These are phyloP conservation scores for Podospora didyma DNA, from an alignment of 495 filamentous ascomycete genomes.

Conservation along the genomic window DNA sequence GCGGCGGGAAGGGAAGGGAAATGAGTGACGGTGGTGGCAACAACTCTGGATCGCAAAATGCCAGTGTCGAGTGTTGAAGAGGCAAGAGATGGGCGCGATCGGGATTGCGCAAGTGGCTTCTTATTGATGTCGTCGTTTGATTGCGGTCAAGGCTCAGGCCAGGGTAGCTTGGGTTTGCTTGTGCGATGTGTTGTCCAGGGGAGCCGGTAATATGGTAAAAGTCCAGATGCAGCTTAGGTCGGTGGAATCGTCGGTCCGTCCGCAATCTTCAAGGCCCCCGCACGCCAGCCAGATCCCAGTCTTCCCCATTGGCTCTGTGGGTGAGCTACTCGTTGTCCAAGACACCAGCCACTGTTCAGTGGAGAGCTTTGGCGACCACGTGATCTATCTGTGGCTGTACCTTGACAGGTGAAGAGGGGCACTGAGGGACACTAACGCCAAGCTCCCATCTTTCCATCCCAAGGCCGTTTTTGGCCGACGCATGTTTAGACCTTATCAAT, in stretches of 20 bases:
- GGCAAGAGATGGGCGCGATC: not conserved
- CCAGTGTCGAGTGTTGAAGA: not conserved
- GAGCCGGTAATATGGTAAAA: constrained; percentile 15
- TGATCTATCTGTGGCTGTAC: no score
- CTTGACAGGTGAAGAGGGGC: not conserved
- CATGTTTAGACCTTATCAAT: constrained; percentile 12
- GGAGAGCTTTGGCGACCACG: not conserved
- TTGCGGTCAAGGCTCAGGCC: constrained; percentile 4
- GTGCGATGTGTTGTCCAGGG: constrained; percentile 12
- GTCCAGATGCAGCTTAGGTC: constrained; percentile 5
- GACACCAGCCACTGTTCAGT: not conserved
- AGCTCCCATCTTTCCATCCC: not conserved
- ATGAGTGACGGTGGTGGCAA: not conserved
- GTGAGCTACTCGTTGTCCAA: no score
- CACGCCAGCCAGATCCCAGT: no score
- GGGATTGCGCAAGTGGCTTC: not conserved
- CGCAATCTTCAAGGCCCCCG: no score
- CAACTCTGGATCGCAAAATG: not conserved
- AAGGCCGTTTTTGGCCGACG: constrained; percentile 3
- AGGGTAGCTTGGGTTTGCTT: not conserved
- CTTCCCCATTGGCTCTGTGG: no score
- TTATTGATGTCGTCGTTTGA: constrained; percentile 11
- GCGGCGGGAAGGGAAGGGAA: not conserved
- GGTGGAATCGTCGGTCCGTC: constrained; percentile 2
- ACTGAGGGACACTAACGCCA: no score